Base-by-base conservation (phyloP, 2,329 filamentous ascomycete species). In the Basipetospora chlamydospora region DNA sequence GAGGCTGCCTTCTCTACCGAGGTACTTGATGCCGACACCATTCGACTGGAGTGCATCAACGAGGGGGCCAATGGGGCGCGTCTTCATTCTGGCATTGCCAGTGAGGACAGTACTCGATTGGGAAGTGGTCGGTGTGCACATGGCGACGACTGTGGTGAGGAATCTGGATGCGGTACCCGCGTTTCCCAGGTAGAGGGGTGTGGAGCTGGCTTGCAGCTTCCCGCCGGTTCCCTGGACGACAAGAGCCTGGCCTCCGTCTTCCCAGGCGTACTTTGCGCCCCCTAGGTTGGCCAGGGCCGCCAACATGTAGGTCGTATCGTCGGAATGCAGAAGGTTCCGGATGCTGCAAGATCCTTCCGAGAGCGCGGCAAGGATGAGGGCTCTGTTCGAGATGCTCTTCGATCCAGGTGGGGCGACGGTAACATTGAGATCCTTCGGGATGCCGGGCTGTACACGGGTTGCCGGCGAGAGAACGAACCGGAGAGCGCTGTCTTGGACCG, bases 241-340 rank as follows among this genome's bases (percentile, higher is more conserved):
- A 20, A 98, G 68, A 7, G 90, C 77, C 47, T 90, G 83, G n/a
- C 90, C 90, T 39, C 86, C 81, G 36, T 95, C 82, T 57, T 95
- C 85, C 88, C 88, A 98, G 1, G 78, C 73, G 59, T 92, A 96
- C 1, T 80, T 80, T 13, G 87, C 88, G 21, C 87, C 90, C 22
- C 82, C 78, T 17, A 98, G 71, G 48, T 79, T 77, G 18, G 73
- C 71, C 39, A 98, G 77, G n/a, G 90, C 88, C 39, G 85, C 85
- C 30, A 98, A 66, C 90, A 98, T 98, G 57, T 84, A 90, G 55
- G 96, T 85, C 0, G 87, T 94, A 52, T 98, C 90, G 48, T 96
- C 90, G 0, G 90, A 96, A 58, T 95, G 88, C 9, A 98, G 70
- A 22, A 98, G 64, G 49, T 98, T 96, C 56, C 75, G 87, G 55